A percentile compares a stretch with the other conserved stretches of the same genome.
Evolutionary conservation across 768 basidiomycete genomes (phyloP).

Genomic region (Cystobasidium tubakii): DNA sequence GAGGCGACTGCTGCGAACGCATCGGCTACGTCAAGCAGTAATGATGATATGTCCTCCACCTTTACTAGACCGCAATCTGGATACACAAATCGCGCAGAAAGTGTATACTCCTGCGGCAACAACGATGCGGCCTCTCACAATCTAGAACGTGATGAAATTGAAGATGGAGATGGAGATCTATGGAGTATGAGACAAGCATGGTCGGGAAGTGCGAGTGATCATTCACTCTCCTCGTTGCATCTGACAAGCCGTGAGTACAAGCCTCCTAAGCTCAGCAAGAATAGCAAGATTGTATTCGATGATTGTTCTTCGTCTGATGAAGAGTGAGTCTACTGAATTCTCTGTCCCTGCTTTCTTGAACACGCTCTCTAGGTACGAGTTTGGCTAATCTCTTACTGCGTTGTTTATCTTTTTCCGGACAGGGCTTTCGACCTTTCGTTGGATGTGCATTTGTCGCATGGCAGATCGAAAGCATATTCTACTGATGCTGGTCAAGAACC

Average conservation of each 20-base stretch:
- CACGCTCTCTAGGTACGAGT: no score
- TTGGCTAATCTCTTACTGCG: no score
- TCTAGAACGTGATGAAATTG: neutral
- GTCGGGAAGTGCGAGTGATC: neutral
- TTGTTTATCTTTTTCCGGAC: no score
- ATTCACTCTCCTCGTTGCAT: neutral
- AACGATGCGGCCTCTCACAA: neutral
- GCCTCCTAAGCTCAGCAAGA: neutral
- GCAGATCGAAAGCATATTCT: neutral
- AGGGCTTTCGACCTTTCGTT: constrained; percentile 5
- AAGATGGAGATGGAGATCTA: neutral
- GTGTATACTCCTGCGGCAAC: neutral
- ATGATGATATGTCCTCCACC: neutral
- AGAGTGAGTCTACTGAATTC: neutral
- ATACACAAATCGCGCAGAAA: neutral
- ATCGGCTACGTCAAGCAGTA: neutral
- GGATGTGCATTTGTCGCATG: neutral
- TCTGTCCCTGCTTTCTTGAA: no score
- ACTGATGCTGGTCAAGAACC: neutral
- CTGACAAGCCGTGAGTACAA: neutral
- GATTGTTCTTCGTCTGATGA: constrained; percentile 9
- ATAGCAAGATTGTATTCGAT: constrained; percentile 4
- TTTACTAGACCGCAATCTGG: neutral
- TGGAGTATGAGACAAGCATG: neutral
- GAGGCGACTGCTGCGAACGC: neutral